These are phyloP conservation scores for Aureobasidium musti DNA, from an alignment of 2,329 filamentous ascomycete species.

Conservation along the genomic window DNA sequence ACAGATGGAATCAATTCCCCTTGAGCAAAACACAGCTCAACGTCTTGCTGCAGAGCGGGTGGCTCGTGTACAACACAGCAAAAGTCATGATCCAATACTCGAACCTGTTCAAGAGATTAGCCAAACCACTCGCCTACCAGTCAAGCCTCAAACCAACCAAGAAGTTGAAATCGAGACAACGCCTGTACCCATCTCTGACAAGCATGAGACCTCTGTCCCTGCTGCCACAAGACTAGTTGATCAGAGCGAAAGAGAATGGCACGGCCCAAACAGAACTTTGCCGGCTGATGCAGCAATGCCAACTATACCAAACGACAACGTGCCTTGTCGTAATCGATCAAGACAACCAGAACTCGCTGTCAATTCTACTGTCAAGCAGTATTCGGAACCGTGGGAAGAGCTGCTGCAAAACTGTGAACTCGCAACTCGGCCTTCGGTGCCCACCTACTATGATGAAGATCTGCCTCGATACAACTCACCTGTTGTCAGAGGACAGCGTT, in stretches of 20 bases:
- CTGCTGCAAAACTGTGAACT: constrained; percentile 9
- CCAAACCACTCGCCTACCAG: neutral
- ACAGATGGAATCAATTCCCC: neutral
- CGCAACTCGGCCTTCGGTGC: neutral
- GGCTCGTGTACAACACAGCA: neutral
- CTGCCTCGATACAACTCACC: neutral
- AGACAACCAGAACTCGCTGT: neutral
- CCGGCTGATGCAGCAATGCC: neutral
- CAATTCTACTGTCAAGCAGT: neutral
- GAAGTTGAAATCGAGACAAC: no score
- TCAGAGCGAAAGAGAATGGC: neutral
- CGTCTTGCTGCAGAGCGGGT: neutral
- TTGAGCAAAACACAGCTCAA: neutral
- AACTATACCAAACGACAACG: neutral
- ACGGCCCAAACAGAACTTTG: neutral
- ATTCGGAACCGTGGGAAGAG: neutral
- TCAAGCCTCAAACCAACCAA: neutral
- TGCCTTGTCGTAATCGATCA: neutral
- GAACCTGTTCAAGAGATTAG: neutral
- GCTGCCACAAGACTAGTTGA: neutral
- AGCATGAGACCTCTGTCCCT: neutral
- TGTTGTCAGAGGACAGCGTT: neutral
- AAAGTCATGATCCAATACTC: neutral
- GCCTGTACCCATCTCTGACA: neutral
- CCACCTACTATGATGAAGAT: neutral